Percentiles rank a stretch among this genome's conserved stretches.
These are phyloP conservation scores for Trypanosoma theileri DNA, from an alignment of 208 protist genomes.

Conservation along the genomic window DNA sequence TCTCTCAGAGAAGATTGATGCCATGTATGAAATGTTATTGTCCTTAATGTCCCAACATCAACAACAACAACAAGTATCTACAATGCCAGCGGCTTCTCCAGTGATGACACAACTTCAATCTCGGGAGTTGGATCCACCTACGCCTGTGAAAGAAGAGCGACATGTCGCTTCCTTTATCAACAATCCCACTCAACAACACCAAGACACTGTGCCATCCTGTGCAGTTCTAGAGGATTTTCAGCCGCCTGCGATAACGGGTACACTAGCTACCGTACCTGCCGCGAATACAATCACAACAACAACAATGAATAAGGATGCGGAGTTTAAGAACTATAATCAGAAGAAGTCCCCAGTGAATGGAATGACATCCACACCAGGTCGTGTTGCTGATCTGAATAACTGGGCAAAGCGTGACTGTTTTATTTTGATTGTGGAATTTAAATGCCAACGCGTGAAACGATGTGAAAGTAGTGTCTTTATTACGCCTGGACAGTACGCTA, in stretches of 20 bases:
- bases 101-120: neutral
- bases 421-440: conserved; percentile 79
- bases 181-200: neutral
- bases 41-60: conserved; percentile 1
- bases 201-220: neutral
- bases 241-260: neutral
- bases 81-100: neutral
- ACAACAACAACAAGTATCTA: neutral
- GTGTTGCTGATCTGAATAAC: neutral
- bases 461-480: conserved; percentile 38
- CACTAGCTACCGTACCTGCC: neutral
- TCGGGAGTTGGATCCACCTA: neutral
- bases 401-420: conserved; percentile 40
- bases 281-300: neutral
- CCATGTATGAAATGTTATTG: conserved; percentile 23
- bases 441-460: conserved; percentile 60
- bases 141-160: neutral
- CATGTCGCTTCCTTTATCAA: conserved; percentile 6
- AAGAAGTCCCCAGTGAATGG: neutral
- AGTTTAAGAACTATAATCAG: neutral
- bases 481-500: conserved; percentile 55
- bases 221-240: neutral
- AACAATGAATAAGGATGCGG: neutral
- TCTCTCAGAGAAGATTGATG: conserved; percentile 23
- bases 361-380: neutral